Percentiles rank a stretch among this genome's conserved stretches.
Conservation (phyloP, 805 yeast species). For the Candida pini region DNA sequence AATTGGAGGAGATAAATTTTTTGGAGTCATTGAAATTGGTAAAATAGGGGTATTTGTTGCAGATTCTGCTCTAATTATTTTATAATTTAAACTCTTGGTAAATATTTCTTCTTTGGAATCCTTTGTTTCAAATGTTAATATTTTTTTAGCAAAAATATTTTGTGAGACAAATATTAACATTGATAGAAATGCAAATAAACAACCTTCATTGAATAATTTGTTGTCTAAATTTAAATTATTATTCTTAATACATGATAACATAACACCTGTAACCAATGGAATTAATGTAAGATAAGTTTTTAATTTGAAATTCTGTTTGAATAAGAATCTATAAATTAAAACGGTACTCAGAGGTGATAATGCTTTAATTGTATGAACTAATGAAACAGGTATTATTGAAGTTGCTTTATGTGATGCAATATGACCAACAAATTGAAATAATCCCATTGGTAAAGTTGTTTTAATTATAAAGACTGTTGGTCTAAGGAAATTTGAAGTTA, state of each 20-base stretch:
- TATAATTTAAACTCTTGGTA: conserved; percentile 22
- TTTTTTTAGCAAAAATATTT: conserved; percentile 73
- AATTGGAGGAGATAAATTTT: conserved; percentile 19
- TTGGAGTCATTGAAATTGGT: conserved; percentile 27
- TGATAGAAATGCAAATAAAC: conserved; percentile 45
- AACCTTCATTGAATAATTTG: conserved; percentile 33
- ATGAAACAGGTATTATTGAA: conserved; percentile 83
- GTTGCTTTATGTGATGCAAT: conserved; percentile 91
- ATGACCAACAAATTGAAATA: conserved; percentile 90
- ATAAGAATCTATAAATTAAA: conserved; percentile 60
- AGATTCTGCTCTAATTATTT: conserved; percentile 26
- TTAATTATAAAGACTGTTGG: conserved; percentile 50
- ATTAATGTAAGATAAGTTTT: conserved; percentile 74
- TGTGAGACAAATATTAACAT: conserved; percentile 72
- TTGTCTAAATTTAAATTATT: conserved; percentile 17
- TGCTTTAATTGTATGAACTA: conserved; percentile 92
- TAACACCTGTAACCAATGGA: conserved; percentile 81
- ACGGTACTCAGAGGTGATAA: conserved; percentile 88
- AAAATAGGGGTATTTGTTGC: conserved; percentile 30
- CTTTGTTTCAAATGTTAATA: conserved; percentile 44
- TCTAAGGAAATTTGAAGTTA: conserved; percentile 35
- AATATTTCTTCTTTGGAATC: conserved; percentile 23
- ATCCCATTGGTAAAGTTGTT: conserved; percentile 90
- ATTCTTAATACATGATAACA: conserved; percentile 62
- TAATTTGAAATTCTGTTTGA: conserved; percentile 48